Evolutionary conservation across 192 early-diverging fungal genomes (phyloP).

Genomic region (Jimgerdemannia flammicorona): DNA sequence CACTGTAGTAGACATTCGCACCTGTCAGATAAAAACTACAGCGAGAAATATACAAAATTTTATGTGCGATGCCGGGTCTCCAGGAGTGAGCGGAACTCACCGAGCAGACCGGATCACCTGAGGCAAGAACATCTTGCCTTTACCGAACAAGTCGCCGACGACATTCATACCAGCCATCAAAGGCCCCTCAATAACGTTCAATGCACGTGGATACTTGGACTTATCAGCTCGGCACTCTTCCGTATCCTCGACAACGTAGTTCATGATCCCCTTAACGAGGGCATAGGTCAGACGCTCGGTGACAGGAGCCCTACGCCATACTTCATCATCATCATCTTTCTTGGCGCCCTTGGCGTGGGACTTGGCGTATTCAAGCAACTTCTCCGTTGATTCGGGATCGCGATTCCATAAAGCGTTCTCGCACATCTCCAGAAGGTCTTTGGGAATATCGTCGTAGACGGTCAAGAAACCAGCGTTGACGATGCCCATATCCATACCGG

Average conservation of each 20-base stretch:
- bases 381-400: constrained; percentile 88
- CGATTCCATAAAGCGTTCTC: constrained; percentile 93
- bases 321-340: constrained; percentile 76
- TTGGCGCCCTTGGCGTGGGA: constrained; percentile 67
- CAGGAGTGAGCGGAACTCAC: constrained; percentile 20
- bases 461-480: constrained; percentile 96
- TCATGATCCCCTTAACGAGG: constrained; percentile 92
- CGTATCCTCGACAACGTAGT: constrained; percentile 89
- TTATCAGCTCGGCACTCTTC: constrained; percentile 85
- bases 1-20: constrained; percentile 37
- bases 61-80: too few species aligned
- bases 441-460: constrained; percentile 94
- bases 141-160: constrained; percentile 93
- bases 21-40: not conserved
- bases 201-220: constrained; percentile 75
- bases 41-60: not conserved
- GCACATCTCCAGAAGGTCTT: constrained; percentile 88
- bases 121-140: constrained; percentile 97
- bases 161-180: constrained; percentile 93
- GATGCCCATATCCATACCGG: constrained; percentile 97
- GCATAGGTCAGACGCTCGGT: constrained; percentile 75
- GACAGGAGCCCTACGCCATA: constrained; percentile 77
- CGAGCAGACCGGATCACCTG: constrained; percentile 96
- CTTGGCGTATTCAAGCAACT: constrained; percentile 88
- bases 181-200: constrained; percentile 96